Evolutionary conservation across 768 basidiomycete species (phyloP), one percentile per base, ranked within the genome.

Genomic region (Amanita molliuscula): DNA sequence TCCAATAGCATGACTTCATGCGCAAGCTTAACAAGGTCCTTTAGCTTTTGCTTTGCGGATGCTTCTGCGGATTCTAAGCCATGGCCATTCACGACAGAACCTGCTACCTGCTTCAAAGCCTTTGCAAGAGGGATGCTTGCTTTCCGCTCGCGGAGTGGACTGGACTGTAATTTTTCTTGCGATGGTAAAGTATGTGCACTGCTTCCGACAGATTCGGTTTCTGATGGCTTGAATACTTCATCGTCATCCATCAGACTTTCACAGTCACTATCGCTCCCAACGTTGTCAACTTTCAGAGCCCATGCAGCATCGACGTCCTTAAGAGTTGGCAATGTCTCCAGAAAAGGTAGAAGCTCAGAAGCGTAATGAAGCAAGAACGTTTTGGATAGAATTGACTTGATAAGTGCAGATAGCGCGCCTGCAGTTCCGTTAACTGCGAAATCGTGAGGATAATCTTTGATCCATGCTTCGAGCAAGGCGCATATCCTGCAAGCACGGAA

Each of bases 291-390:
- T 58, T 83, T 83, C 56, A 83, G 60, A n/a, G 87, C 81, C 88
- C 89, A 91, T 6, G 77, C 64, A 20, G 72, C 69, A 60, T 91
- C 87, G 47, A 73, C 72, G 59, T 91, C 88, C n/a, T 69, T 65
- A 21, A 86, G 68, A 29, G 63, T 70, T 4, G 82, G 73, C 8
- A 88, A 68, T 44, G 75, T 68, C 55, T 89, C 85, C 31, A 88
- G 69, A 61, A 92, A 91, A 1, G 87, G 86, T 8, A 88, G 73
- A 56, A 92, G 79, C 58, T 88, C 84, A 11, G 85, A 81, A 33
- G 84, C 89, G 55, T 92, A 92, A 62, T 91, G 88, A 11, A 89
- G 72, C 18, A 90, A 78, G 59, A 90, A 82, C 0, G 84, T 84
- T 62, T 90, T 88, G 44, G 80, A 77, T 7, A 84, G 72, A 55